Percentiles rank a stretch among this genome's conserved stretches.
These are phyloP conservation scores for Fusarium pseudocircinatum DNA, from an alignment of 2,329 filamentous ascomycete species.

Conservation along the genomic window DNA sequence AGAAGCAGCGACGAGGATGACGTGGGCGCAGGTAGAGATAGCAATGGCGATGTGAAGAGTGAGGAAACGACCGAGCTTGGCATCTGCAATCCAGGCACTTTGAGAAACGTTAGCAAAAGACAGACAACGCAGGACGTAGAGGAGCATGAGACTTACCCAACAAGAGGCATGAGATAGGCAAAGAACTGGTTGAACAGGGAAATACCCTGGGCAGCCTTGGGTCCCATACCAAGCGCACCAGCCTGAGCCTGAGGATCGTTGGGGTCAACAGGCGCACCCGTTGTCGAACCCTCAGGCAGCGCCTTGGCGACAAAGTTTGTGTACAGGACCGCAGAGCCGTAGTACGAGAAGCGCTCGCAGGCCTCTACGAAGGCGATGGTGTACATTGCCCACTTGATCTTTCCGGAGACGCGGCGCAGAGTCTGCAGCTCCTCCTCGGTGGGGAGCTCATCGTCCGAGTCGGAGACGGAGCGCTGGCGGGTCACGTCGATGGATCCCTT, in stretches of 20 bases:
- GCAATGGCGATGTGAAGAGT: slow-evolving; percentile 75
- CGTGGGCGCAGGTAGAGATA: slow-evolving; percentile 72
- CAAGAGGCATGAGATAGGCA: slow-evolving; percentile 67
- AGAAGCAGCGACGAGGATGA: slow-evolving; percentile 72
- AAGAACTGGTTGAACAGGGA: slow-evolving; percentile 69
- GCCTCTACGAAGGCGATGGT: slow-evolving; percentile 78
- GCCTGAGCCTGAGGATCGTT: slow-evolving; percentile 39
- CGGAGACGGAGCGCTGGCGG: slow-evolving; percentile 46
- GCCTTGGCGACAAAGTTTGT: slow-evolving; percentile 71
- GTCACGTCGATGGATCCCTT: slow-evolving; percentile 45
- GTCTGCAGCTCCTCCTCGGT: slow-evolving; percentile 70
- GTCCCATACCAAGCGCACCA: slow-evolving; percentile 67
- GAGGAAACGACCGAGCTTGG: slow-evolving; percentile 76
- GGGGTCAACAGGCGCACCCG: slow-evolving; percentile 56
- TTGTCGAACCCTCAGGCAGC: slow-evolving; percentile 63
- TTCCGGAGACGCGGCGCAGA: slow-evolving; percentile 70
- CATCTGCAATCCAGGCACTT: slow-evolving; percentile 70
- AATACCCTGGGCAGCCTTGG: slow-evolving; percentile 62
- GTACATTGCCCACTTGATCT: slow-evolving; percentile 72
- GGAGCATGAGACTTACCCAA: slow-evolving; percentile 54
- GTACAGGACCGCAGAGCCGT: slow-evolving; percentile 75
- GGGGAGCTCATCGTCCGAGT: slow-evolving; percentile 50
- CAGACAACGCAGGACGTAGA: background rate
- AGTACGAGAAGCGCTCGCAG: slow-evolving; percentile 82
- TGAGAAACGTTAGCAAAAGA: background rate